Percentiles rank a stretch among this genome's conserved stretches.
These are phyloP conservation scores for Hemileccinum rubropunctum DNA, from an alignment of 768 basidiomycete genomes.

Conservation along the genomic window DNA sequence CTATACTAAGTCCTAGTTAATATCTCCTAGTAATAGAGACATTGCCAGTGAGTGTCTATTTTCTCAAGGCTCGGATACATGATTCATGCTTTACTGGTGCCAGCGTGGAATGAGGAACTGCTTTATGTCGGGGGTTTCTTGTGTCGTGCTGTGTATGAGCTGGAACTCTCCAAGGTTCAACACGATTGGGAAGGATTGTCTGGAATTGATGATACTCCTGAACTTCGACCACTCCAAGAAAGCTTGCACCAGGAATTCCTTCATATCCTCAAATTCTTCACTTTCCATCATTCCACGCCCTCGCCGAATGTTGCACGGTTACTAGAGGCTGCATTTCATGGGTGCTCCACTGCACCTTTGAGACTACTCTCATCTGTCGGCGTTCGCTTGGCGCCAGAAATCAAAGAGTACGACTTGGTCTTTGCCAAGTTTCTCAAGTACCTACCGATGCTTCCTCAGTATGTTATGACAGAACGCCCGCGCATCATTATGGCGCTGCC, in stretches of 20 bases:
- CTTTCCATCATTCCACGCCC: constrained; percentile 50
- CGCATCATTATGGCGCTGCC: constrained; percentile 40
- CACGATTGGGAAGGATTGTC: background rate
- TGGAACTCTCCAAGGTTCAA: constrained; percentile 11
- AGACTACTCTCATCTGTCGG: constrained; percentile 76
- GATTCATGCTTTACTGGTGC: no score
- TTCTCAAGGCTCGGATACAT: no score
- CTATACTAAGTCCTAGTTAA: no score
- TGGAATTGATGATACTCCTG: no score
- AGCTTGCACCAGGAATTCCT: background rate
- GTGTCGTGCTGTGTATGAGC: constrained; percentile 10
- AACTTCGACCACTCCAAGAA: no score
- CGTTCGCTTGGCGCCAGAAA: constrained; percentile 56
- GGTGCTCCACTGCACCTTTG: constrained; percentile 53
- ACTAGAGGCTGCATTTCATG: constrained; percentile 76
- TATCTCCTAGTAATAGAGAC: constrained; percentile 4
- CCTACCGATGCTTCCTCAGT: constrained; percentile 66
- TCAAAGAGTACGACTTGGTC: constrained; percentile 68
- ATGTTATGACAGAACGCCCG: constrained; percentile 33
- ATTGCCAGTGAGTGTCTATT: background rate
- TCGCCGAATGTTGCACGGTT: constrained; percentile 69
- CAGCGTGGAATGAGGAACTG: background rate
- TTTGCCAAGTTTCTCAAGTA: constrained; percentile 69
- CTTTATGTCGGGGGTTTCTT: constrained; percentile 10
- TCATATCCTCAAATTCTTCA: constrained; percentile 12